Base-by-base conservation (phyloP, 768 basidiomycete genomes). In the Gloeopeniophorella convolvens region DNA sequence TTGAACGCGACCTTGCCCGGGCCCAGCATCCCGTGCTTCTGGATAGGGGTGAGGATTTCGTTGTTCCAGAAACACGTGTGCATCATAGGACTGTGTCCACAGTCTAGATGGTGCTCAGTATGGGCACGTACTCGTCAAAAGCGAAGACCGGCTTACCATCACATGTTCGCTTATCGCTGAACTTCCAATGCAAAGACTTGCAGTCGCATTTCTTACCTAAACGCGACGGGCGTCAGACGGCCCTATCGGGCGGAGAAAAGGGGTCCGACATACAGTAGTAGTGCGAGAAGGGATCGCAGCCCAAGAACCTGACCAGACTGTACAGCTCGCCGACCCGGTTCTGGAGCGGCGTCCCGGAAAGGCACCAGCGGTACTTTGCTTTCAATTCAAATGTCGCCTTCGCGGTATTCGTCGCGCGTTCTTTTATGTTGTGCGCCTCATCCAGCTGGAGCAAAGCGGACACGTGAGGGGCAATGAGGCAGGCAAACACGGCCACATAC, bases 261-360 rank as follows among this genome's bases (percentile, higher is more conserved):
- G 7, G 32, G 11, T 10, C 34, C 24, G 33, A 56, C 85, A 59
- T 60, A 85, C 92, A 96, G 67, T 91, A 95, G 68, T 94, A 95
- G 66, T 78, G 88, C 3, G 90, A 83, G 63, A 90, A 93, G 0
- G 90, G 91, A 65, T 93, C 89, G 24, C 89, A 89, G n/a, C 91
- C 91, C 44, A 95, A 67, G 71, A 97, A 96, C 54, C 89, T 75
- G 37, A 97, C 80, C 34, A 96, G 77, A 65, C 93, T 96, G 70
- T 99, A 99, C 42, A 99, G 69, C 65, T 99, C 96, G 56, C 96
- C 96, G n/a, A 99, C 96, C 57, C 96, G 85, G 62, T 97, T 97
- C 66, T 99, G 95, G 8, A 99, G 72, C 0, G 95, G 95, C 5
- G 95, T 97, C 5, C 94, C 94, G 27, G 93, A 96, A 24, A 99